These are phyloP conservation scores for Trichosporon faecale DNA, from an alignment of 1,284 basidiomycete species.

Conservation along the genomic window DNA sequence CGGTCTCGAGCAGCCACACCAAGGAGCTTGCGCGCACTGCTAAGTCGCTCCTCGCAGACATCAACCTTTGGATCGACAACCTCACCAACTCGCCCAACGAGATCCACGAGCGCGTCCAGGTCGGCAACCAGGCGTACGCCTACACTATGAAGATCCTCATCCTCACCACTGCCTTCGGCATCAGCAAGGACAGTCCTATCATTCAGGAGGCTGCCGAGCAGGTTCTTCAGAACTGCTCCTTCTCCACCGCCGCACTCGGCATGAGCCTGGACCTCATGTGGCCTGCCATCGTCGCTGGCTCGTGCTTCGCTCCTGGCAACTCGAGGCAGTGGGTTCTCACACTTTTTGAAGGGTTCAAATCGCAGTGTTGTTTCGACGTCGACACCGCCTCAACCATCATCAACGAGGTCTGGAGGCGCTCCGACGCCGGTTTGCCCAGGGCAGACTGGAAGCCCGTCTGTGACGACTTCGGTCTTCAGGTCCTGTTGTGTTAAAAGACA, in stretches of 20 bases:
- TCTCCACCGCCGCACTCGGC: conserved; percentile 45
- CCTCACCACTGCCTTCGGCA: conserved; percentile 54
- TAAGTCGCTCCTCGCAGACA: conserved; percentile 41
- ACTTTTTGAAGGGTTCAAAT: conserved; percentile 55
- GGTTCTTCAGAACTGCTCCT: conserved; percentile 46
- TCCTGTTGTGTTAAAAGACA: conserved; percentile 31
- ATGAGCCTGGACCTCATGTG: conserved; percentile 54
- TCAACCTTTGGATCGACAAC: conserved; percentile 49
- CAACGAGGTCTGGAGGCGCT: conserved; percentile 52
- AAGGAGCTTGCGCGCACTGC: conserved; percentile 35
- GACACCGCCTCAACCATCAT: conserved; percentile 57
- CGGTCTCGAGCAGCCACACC: not conserved
- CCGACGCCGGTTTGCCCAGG: conserved; percentile 34
- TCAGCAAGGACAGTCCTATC: conserved; percentile 48
- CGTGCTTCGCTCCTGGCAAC: conserved; percentile 50
- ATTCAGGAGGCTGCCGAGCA: conserved; percentile 51
- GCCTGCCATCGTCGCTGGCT: conserved; percentile 56
- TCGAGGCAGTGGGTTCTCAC: conserved; percentile 53
- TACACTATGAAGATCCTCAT: conserved; percentile 55
- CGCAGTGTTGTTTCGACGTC: conserved; percentile 57
- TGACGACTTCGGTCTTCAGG: conserved; percentile 42
- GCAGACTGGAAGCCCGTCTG: conserved; percentile 50
- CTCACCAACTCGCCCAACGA: conserved; percentile 39
- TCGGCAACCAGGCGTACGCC: conserved; percentile 52
- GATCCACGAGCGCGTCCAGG: conserved; percentile 50